Evolutionary conservation across 495 filamentous ascomycete species (phyloP), one percentile per base, ranked within the genome.

Genomic region (Penicillium steckii): DNA sequence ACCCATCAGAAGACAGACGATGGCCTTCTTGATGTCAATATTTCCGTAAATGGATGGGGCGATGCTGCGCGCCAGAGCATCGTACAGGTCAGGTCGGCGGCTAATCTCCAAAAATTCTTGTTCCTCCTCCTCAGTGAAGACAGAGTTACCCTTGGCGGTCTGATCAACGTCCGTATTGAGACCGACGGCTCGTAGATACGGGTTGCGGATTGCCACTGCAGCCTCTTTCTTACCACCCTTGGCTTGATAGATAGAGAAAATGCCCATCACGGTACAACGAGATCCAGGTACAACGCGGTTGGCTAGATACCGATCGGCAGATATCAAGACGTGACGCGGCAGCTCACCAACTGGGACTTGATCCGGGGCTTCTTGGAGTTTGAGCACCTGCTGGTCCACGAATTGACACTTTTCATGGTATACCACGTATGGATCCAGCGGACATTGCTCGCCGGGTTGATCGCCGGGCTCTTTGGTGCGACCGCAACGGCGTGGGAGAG

Each of bases 21-120:
- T 97, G n/a, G 95, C 84, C 70, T 97, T 99, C 68, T 99, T 99
- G 65, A 99, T 99, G 58, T 99, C 91, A 44, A 79, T 64, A 66
- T 96, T 97, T 22, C 95, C 95, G 62, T 96, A 99, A 64, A 99
- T 99, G 0, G 94, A 97, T 0, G 95, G 95, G 13, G 94, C 95
- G 57, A 99, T 95, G 68, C 92, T 97, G 53, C 88, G 83, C 7
- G 91, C 85, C 66, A 99, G 90, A 27, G 88, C 80, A 24, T 88
- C 86, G 67, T 97, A 99, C 29, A 99, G 78, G 61, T 99, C 93
- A 13, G 92, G 90, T 23, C 91, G 77, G 48, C 93, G 80, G 61
- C 90, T 95, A 67, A 99, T 82, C 57, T 97, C 92, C 22, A 97
- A 76, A 51, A 97, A 99, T 57, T 97, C 94, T 68, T 97, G 92